Evolutionary conservation across 2,329 filamentous ascomycete species (phyloP), one percentile per base, ranked within the genome.

Genomic region (Thelonectria blattea): DNA sequence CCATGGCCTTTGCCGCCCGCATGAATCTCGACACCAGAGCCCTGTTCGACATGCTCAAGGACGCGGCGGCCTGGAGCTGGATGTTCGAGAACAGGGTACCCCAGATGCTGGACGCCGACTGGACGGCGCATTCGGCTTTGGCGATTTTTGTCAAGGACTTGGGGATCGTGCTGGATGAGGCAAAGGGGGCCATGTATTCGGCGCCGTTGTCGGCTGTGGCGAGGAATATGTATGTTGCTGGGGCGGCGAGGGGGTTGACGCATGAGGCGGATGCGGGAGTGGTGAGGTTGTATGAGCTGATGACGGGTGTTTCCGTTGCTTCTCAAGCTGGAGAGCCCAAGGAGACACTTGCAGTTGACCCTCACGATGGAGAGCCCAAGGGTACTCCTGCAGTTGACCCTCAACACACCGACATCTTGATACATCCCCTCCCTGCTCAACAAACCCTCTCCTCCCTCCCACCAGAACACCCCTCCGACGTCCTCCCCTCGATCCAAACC

Each of bases 1-100:
- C 82, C 0, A 84, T 86, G 77, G 82, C 83, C 1, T 79, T 87
- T 52, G 84, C 81, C 2, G 81, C 81, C 3, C 78, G 79, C 10
- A 75, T 85, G 4, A 83, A 83, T 1, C 67, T 87, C 24, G 81
- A 87, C 58, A 80, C 83, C 0, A 74, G 79, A 55, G 72, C 77
- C 3, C 74, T 85, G 6, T 78, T 74, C 56, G 82, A 85, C 3
- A 75, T 80, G 15, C 78, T 86, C 41, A 74, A 80, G 9, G 69
- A 70, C 27, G 72, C 75, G 1, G 72, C 72, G 1, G 76, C 73
- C 6, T 71, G 68, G 50, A 78, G 76, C 47, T 74, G 69, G 66
- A 76, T 78, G 72, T 74, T 79, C 14, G 72, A 73, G 50, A 74
- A 78, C 60, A 65, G 74, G 15, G 71, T 71, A 1, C 72, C 74